These are phyloP conservation scores for Gloeophyllum trabeum DNA, from an alignment of 768 basidiomycete genomes.

Conservation along the genomic window DNA sequence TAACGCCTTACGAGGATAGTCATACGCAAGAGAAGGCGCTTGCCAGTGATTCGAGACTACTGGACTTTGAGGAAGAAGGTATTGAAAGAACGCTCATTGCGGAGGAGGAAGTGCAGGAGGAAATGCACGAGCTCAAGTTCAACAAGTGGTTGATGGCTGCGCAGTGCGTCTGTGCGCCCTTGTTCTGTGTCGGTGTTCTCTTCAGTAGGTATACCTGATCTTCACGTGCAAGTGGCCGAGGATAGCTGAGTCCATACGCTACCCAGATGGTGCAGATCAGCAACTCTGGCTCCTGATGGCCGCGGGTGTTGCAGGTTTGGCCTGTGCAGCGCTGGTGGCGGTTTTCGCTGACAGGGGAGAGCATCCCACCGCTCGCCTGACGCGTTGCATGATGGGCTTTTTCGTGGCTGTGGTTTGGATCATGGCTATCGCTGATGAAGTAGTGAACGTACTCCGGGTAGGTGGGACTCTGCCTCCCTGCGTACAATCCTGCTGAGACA, in stretches of 20 bases:
- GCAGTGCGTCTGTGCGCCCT: conserved; percentile 75
- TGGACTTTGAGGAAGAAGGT: conserved; percentile 71
- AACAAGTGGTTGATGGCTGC: conserved; percentile 79
- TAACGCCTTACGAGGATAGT: conserved; percentile 36
- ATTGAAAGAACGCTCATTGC: conserved; percentile 59
- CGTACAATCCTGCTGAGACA: conserved; percentile 4
- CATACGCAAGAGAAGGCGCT: conserved; percentile 28
- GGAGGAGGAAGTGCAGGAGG: conserved; percentile 63
- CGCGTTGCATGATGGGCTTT: conserved; percentile 87
- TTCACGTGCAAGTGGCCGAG: not conserved
- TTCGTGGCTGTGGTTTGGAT: conserved; percentile 91
- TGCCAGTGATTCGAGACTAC: conserved; percentile 32
- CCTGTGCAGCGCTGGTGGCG: conserved; percentile 42
- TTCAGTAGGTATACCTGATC: conserved; percentile 43
- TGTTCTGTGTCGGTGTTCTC: conserved; percentile 67
- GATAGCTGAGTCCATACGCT: conserved; percentile 1
- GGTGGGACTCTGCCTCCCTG: conserved; percentile 7
- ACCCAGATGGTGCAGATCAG: conserved; percentile 32
- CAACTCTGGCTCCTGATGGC: conserved; percentile 43
- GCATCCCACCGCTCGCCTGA: conserved; percentile 45
- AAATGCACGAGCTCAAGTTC: conserved; percentile 51
- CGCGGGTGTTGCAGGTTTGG: conserved; percentile 40
- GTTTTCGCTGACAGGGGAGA: conserved; percentile 50
- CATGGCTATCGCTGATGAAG: conserved; percentile 95
- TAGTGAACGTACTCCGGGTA: conserved; percentile 84